Evolutionary conservation across 371 early-diverging fungal genomes (phyloP).

Genomic region (Lichtheimia ramosa): DNA sequence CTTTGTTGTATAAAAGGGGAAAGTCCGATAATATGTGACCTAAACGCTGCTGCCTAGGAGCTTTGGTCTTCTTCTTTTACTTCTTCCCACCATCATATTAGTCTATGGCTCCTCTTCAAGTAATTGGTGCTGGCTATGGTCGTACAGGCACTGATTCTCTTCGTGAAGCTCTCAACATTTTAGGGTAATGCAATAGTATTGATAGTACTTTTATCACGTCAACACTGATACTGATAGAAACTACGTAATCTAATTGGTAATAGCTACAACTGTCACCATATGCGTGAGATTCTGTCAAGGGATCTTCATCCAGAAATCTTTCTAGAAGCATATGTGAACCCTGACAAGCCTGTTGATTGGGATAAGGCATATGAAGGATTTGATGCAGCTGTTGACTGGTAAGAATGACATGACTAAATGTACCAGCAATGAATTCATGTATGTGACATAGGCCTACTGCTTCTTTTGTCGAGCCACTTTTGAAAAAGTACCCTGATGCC

Average conservation of each 20-base stretch:
- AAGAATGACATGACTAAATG: background rate
- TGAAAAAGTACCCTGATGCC: constrained; percentile 32
- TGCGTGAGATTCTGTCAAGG: constrained; percentile 9
- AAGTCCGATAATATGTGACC: too few relatives aligned
- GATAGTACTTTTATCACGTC: too few relatives aligned
- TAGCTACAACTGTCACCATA: constrained; percentile 24
- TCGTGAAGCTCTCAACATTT: constrained; percentile 6
- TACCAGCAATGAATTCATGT: too few relatives aligned
- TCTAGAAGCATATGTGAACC: constrained; percentile 16
- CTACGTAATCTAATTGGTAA: too few relatives aligned
- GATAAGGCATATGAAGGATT: constrained; percentile 13
- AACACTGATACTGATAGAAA: background rate
- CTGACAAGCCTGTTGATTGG: constrained; percentile 29
- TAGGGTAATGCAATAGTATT: too few relatives aligned
- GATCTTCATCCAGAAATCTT: constrained; percentile 14
- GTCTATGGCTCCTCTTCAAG: constrained; percentile 14
- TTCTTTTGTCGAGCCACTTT: constrained; percentile 13
- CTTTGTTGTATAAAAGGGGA: too few relatives aligned
- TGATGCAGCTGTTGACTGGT: constrained; percentile 11
- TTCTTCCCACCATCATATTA: too few relatives aligned
- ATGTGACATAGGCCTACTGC: constrained; percentile 13
- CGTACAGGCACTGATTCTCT: constrained; percentile 17
- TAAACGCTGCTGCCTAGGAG: too few relatives aligned
- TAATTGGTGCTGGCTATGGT: constrained; percentile 13
- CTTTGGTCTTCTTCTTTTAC: too few relatives aligned